These are phyloP conservation scores for Pichia sp. DNA, from an alignment of 1,139 yeast species.

Conservation along the genomic window DNA sequence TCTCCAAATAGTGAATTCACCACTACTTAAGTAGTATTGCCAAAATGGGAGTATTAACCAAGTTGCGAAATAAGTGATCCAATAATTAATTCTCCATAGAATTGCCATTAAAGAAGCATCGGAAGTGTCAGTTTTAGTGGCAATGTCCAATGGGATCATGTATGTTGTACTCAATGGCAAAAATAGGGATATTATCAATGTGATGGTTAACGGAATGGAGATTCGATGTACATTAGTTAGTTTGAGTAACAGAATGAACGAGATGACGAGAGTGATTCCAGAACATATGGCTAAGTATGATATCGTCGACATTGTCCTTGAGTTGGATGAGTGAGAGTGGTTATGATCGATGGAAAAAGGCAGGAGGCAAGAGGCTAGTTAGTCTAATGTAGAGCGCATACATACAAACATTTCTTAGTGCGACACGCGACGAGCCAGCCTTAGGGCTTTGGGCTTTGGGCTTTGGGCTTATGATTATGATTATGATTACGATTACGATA, in stretches of 20 bases:
- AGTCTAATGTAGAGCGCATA: too few relatives aligned
- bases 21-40: constrained; percentile 68
- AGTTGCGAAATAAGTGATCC: constrained; percentile 72
- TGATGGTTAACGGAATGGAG: constrained; percentile 26
- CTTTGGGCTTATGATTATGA: too few relatives aligned
- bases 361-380: too few relatives aligned
- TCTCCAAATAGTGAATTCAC: constrained; percentile 44
- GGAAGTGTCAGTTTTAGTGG: constrained; percentile 4
- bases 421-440: too few relatives aligned
- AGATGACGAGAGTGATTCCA: constrained; percentile 2
- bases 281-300: constrained; percentile 2
- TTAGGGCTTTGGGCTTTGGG: too few relatives aligned
- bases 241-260: constrained; percentile 4
- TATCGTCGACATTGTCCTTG: neutral
- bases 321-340: constrained; percentile 1
- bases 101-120: neutral
- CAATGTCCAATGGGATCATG: constrained; percentile 47
- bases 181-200: constrained; percentile 40
- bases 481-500: too few relatives aligned
- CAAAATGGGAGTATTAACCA: constrained; percentile 68
- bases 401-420: too few relatives aligned
- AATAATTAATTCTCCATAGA: constrained; percentile 71
- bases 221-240: constrained; percentile 6
- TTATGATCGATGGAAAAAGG: too few relatives aligned
- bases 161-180: constrained; percentile 51